phyloP scores from a whole-genome alignment of 768 basidiomycete genomes.

The Lactarius deliciosus region DNA sequence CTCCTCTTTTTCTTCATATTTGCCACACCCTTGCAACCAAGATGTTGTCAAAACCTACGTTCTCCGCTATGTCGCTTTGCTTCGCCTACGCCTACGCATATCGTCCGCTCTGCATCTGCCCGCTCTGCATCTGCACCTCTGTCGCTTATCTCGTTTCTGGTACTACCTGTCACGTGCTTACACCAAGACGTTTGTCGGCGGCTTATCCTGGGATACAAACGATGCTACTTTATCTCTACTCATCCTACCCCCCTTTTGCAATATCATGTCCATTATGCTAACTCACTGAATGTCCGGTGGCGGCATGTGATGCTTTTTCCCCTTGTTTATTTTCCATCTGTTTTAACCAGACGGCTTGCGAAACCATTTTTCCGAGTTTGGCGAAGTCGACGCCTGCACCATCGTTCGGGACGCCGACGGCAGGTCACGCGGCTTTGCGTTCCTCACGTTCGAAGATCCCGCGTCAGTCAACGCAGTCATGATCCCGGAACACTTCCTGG shows the following conservation, averaged over 20 bases:
- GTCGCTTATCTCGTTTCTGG: slow-evolving; percentile 26
- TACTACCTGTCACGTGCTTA: slow-evolving; percentile 31
- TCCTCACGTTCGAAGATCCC: slow-evolving; percentile 92
- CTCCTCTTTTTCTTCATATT: slow-evolving; percentile 1
- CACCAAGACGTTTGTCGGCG: slow-evolving; percentile 99
- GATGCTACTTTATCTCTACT: slow-evolving; percentile 80
- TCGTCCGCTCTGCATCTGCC: slow-evolving; percentile 24
- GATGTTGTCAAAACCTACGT: slow-evolving; percentile 21
- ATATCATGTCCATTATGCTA: slow-evolving; percentile 36
- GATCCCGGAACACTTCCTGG: slow-evolving; percentile 90
- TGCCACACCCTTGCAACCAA: slow-evolving; percentile 27
- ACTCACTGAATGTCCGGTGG: slow-evolving; percentile 42
- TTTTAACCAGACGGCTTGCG: slow-evolving; percentile 60
- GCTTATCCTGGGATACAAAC: slow-evolving; percentile 96
- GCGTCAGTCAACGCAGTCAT: slow-evolving; percentile 94
- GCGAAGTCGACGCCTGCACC: slow-evolving; percentile 94
- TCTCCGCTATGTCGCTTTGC: slow-evolving; percentile 19
- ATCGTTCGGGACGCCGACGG: slow-evolving; percentile 98
- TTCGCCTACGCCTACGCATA: slow-evolving; percentile 23
- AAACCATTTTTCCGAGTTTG: slow-evolving; percentile 94
- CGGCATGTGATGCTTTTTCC: slow-evolving; percentile 28
- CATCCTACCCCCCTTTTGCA: slow-evolving; percentile 33
- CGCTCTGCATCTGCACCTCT: slow-evolving; percentile 29
- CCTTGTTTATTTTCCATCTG: too few species aligned
- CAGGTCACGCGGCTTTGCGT: slow-evolving; percentile 95